Conservation (phyloP, 805 yeast species). For the Ogataea wickerhamii region DNA sequence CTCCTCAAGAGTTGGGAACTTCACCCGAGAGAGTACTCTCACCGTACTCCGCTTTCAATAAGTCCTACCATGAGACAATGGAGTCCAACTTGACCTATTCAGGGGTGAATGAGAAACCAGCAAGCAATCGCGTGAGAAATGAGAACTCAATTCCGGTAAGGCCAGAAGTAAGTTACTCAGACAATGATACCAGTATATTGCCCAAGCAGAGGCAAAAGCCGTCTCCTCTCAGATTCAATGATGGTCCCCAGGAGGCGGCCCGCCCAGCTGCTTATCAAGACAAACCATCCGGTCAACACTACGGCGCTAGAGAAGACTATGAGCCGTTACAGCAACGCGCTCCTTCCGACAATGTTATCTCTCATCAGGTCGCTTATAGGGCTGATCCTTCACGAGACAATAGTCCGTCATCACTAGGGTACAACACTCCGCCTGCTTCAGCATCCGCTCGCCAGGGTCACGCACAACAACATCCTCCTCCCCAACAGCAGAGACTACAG, state of each 20-base stretch:
- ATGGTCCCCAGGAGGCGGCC: background rate
- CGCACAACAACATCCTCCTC: constrained; percentile 1
- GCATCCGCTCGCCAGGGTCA: constrained; percentile 7
- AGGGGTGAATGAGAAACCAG: background rate
- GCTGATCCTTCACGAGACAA: constrained; percentile 8
- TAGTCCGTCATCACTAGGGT: background rate
- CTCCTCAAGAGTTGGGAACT: background rate
- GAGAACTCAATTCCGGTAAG: constrained; percentile 5
- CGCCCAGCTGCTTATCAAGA: background rate
- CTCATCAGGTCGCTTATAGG: constrained; percentile 19
- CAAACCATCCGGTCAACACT: constrained; percentile 5
- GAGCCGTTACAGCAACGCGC: constrained; percentile 20
- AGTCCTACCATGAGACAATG: constrained; percentile 28
- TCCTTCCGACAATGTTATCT: constrained; percentile 24
- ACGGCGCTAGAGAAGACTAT: constrained; percentile 5
- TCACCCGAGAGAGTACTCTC: constrained; percentile 26
- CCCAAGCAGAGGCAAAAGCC: constrained; percentile 21
- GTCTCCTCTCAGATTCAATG: constrained; percentile 6
- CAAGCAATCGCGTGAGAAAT: background rate
- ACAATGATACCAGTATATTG: constrained; percentile 2
- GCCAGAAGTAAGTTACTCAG: background rate
- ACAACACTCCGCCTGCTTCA: background rate
- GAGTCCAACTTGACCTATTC: constrained; percentile 13
- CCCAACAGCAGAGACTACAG: constrained; percentile 9
- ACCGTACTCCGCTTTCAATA: constrained; percentile 35